Percentiles rank a stretch among this genome's conserved stretches.
phyloP scores from a whole-genome alignment of 2,329 filamentous ascomycete species.

The Apiospora marii region DNA sequence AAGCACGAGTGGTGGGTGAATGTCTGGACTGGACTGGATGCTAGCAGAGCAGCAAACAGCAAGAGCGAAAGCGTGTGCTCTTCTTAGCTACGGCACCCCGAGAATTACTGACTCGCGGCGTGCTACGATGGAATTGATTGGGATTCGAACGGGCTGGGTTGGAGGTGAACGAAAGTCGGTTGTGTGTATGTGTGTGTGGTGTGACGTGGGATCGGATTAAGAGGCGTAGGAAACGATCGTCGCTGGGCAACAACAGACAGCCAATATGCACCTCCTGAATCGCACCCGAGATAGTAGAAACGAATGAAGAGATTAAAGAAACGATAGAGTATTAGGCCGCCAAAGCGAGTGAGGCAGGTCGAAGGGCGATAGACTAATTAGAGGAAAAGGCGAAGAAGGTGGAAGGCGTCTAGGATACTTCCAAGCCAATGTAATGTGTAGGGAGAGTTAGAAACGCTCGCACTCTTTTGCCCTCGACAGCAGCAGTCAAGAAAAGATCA shows the following conservation, averaged over 20 bases:
- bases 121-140: background rate
- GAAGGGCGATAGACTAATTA: constrained; percentile 32
- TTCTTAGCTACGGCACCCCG: background rate
- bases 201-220: constrained; percentile 22
- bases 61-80: constrained; percentile 14
- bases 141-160: background rate
- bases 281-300: constrained; percentile 33
- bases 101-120: constrained; percentile 8
- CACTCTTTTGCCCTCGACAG: constrained; percentile 6
- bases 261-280: constrained; percentile 21
- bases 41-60: constrained; percentile 14
- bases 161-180: constrained; percentile 20
- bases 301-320: constrained; percentile 36
- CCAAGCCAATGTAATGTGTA: constrained; percentile 20
- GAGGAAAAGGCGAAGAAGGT: constrained; percentile 33
- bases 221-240: constrained; percentile 19
- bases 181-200: constrained; percentile 19
- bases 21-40: background rate
- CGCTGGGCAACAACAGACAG: constrained; percentile 25
- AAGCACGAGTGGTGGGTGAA: constrained; percentile 42
- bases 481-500: constrained; percentile 28
- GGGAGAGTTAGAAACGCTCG: constrained; percentile 15
- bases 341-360: constrained; percentile 66
- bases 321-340: constrained; percentile 50
- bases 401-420: constrained; percentile 26